Conservation (phyloP, 495 filamentous ascomycete species). For the Hyaloscypha bicolor region DNA sequence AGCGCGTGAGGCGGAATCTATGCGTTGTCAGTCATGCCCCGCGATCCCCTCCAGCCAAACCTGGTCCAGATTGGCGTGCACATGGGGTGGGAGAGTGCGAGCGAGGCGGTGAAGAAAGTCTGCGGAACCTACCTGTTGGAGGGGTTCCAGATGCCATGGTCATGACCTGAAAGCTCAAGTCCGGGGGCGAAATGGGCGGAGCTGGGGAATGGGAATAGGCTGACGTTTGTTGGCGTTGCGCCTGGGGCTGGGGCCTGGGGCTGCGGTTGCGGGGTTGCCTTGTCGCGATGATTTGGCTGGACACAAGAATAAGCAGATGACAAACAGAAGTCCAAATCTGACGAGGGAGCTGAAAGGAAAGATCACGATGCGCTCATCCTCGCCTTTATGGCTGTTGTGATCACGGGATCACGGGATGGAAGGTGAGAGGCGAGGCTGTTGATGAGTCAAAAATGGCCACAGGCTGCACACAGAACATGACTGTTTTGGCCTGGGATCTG, state of each 20-base stretch:
- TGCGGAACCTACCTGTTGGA: constrained; percentile 18
- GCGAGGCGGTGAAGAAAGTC: constrained; percentile 17
- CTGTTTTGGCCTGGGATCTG: not conserved
- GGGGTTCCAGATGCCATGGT: constrained; percentile 10
- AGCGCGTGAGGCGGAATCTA: not conserved
- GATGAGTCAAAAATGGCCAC: constrained; percentile 5
- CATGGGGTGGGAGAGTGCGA: not conserved
- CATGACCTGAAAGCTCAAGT: not conserved
- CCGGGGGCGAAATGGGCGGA: not conserved
- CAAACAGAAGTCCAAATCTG: not conserved
- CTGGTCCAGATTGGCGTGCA: constrained; percentile 18
- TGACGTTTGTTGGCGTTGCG: not conserved
- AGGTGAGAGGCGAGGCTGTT: not conserved
- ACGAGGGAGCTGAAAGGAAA: not conserved
- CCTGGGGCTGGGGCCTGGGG: not conserved
- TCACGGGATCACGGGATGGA: constrained; percentile 13
- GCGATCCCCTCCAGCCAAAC: constrained; percentile 18
- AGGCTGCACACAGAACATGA: not conserved
- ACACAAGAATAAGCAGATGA: not conserved
- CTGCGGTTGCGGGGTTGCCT: not conserved
- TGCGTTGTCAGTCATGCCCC: constrained; percentile 9
- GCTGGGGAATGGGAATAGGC: not conserved
- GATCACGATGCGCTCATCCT: not conserved
- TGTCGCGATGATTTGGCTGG: not conserved
- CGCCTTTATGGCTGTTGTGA: constrained; percentile 10